These are phyloP conservation scores for Powellomyces hirtus DNA, from an alignment of 192 early-diverging fungal genomes.

Conservation along the genomic window DNA sequence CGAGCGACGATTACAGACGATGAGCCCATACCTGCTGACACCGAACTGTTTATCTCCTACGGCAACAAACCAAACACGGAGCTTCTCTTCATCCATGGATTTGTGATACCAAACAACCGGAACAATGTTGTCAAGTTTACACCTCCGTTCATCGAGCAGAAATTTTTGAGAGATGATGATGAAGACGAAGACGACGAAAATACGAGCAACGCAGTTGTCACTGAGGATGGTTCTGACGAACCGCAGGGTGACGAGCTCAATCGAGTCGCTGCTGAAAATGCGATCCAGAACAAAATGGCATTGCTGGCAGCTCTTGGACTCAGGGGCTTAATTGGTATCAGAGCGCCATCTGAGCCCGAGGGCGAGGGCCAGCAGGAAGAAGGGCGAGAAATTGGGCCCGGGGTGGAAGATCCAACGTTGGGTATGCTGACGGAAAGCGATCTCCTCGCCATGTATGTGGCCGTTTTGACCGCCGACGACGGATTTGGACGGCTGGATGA, in stretches of 20 bases:
- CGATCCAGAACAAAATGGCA: slow-evolving; percentile 9
- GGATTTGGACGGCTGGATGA: slow-evolving; percentile 1
- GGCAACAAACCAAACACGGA: slow-evolving; percentile 70
- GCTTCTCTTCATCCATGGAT: slow-evolving; percentile 70
- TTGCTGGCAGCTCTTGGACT: slow-evolving; percentile 3
- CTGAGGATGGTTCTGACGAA: slow-evolving; percentile 3
- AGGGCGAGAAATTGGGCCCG: not conserved
- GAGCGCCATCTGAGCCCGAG: not conserved
- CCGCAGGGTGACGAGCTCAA: not conserved
- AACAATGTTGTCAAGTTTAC: slow-evolving; percentile 23
- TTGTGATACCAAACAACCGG: slow-evolving; percentile 54
- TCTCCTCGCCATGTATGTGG: slow-evolving; percentile 6
- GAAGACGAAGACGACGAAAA: slow-evolving; percentile 19
- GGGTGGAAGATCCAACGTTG: not conserved
- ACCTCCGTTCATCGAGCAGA: slow-evolving; percentile 31
- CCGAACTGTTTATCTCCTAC: slow-evolving; percentile 64
- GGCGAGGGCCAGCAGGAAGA: not conserved
- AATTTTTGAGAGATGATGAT: not conserved
- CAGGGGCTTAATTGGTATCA: not conserved
- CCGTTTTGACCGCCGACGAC: slow-evolving; percentile 26
- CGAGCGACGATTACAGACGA: slow-evolving; percentile 9
- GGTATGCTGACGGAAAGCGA: slow-evolving; percentile 7
- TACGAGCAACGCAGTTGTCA: not conserved
- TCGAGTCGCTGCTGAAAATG: not conserved
- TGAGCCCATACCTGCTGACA: not conserved